A percentile compares a stretch with the other conserved stretches of the same genome.
These are phyloP conservation scores for Athelia sp. DNA, from an alignment of 1,284 basidiomycete species.

Conservation along the genomic window DNA sequence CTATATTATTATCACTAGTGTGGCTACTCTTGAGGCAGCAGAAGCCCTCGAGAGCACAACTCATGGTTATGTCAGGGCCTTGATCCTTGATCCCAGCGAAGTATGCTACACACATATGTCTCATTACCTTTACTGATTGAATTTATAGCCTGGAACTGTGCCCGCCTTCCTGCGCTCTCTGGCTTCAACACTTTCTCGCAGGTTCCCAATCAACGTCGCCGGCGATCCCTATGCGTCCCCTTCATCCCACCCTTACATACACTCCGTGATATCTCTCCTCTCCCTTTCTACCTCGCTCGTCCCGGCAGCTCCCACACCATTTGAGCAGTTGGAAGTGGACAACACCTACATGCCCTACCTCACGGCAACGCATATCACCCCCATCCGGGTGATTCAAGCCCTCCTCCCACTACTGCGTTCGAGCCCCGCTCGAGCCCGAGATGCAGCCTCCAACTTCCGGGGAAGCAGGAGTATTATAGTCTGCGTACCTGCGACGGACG, in stretches of 20 bases:
- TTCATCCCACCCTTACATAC: conserved; percentile 58
- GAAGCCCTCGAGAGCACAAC: conserved; percentile 57
- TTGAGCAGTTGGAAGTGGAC: conserved; percentile 66
- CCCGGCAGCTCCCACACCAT: conserved; percentile 44
- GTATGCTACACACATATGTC: conserved; percentile 31
- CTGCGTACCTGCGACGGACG: conserved; percentile 65
- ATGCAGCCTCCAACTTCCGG: conserved; percentile 25
- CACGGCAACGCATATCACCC: conserved; percentile 66
- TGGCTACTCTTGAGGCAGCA: conserved; percentile 58
- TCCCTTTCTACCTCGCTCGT: conserved; percentile 43
- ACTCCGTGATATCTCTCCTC: conserved; percentile 68
- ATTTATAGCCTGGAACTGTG: conserved; percentile 56
- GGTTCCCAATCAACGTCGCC: conserved; percentile 69
- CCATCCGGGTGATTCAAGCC: conserved; percentile 69
- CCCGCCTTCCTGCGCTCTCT: conserved; percentile 74
- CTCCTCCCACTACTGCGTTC: conserved; percentile 71
- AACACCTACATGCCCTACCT: conserved; percentile 64
- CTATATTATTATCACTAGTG: conserved; percentile 77
- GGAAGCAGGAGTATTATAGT: conserved; percentile 62
- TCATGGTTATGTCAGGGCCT: conserved; percentile 71
- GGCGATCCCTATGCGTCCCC: conserved; percentile 75
- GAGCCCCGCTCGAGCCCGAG: conserved; percentile 45
- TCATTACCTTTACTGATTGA: conserved; percentile 6
- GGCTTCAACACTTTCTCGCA: conserved; percentile 70
- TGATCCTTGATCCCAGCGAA: conserved; percentile 73